Evolutionary conservation across 441 rosid species (phyloP).

Genomic region (Flueggea neowawraea): DNA sequence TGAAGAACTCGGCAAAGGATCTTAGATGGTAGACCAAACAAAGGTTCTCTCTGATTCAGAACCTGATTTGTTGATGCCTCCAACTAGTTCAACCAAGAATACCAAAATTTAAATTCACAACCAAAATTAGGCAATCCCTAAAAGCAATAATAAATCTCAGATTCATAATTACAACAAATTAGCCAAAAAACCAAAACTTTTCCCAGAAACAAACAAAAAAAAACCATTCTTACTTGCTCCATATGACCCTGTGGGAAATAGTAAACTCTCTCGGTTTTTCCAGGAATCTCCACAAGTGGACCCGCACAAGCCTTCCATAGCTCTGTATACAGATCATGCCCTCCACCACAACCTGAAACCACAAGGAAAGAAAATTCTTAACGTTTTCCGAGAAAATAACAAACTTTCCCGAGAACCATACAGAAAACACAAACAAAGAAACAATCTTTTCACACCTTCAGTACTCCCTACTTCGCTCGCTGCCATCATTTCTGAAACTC

Average conservation of each 20-base stretch:
- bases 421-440: conserved; percentile 3
- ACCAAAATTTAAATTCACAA: conserved; percentile 10
- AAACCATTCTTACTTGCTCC: conserved; percentile 59
- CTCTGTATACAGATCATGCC: conserved; percentile 64
- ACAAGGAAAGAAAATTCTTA: conserved; percentile 12
- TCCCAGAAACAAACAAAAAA: neutral
- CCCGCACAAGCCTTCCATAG: conserved; percentile 98
- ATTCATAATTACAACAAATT: conserved; percentile 7
- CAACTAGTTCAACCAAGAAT: conserved; percentile 43
- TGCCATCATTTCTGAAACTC: conserved; percentile 31
- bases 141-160: conserved; percentile 12
- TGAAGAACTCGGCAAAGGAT: conserved; percentile 81
- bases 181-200: neutral
- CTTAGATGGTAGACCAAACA: conserved; percentile 72
- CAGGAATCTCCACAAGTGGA: conserved; percentile 83
- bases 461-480: conserved; percentile 45
- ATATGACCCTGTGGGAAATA: conserved; percentile 96
- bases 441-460: conserved; percentile 25
- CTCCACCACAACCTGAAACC: conserved; percentile 25
- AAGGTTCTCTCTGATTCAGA: conserved; percentile 56
- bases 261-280: conserved; percentile 63
- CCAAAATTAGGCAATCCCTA: conserved; percentile 6
- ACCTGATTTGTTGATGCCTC: conserved; percentile 93
- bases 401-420: conserved; percentile 20
- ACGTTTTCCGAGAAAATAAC: neutral